phyloP scores from a whole-genome alignment of 139 green algal species.

The Medakamo hakoo region DNA sequence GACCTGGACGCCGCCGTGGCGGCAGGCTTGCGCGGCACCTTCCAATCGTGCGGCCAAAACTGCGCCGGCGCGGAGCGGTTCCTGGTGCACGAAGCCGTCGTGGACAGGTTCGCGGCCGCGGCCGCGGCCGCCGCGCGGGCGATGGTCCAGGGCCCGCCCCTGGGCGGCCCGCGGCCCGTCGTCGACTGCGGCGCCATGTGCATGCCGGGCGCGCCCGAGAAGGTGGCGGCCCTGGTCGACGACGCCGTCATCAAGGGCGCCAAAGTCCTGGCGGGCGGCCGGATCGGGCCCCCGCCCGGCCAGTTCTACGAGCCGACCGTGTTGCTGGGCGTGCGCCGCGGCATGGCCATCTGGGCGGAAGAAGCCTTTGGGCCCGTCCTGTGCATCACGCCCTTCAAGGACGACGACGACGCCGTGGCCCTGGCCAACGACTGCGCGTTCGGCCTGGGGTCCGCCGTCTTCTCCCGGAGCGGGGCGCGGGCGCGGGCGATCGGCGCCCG shows the following conservation, averaged over 20 bases:
- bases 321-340: conserved; percentile 44
- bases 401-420: conserved; percentile 71
- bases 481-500: conserved; percentile 37
- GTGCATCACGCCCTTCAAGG: conserved; percentile 22
- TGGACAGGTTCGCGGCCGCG: conserved; percentile 22
- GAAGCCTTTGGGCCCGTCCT: conserved; percentile 95
- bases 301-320: conserved; percentile 95
- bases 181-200: conserved; percentile 88
- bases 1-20: conserved; percentile 41
- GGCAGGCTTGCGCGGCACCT: conserved; percentile 67
- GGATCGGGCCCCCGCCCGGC: conserved; percentile 11
- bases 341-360: conserved; percentile 81
- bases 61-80: conserved; percentile 91
- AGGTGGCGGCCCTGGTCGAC: conserved; percentile 72
- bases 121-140: neutral
- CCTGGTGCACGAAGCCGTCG: conserved; percentile 69
- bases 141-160: conserved; percentile 24
- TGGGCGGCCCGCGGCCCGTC: conserved; percentile 6
- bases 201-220: conserved; percentile 73
- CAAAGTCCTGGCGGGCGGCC: conserved; percentile 49
- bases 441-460: conserved; percentile 83
- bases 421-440: conserved; percentile 92
- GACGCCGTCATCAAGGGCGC: conserved; percentile 77
- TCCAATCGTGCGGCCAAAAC: conserved; percentile 91
- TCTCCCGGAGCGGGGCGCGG: conserved; percentile 30